These are phyloP conservation scores for Copromyces sp. DNA, from an alignment of 495 filamentous ascomycete species.

Conservation along the genomic window DNA sequence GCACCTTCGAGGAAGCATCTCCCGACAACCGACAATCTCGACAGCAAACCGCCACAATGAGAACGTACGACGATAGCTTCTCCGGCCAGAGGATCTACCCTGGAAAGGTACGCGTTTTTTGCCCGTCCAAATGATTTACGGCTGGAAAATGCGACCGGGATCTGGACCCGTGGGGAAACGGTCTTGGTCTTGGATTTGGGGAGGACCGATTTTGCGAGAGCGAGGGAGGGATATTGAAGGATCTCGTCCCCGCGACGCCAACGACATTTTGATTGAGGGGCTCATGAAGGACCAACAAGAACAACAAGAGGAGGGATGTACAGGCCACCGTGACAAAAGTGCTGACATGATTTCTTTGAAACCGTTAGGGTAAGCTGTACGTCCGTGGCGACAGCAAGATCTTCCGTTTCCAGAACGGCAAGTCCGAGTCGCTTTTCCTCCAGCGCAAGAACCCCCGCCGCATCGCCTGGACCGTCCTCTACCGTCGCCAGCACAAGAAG, in stretches of 20 bases:
- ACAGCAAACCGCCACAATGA: conserved; percentile 62
- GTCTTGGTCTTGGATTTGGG: background rate
- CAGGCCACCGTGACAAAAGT: background rate
- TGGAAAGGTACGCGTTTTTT: conserved; percentile 70
- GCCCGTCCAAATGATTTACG: background rate
- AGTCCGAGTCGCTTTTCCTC: conserved; percentile 98
- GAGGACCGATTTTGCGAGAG: background rate
- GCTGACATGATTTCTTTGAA: conserved; percentile 18
- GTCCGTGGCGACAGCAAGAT: conserved; percentile 99
- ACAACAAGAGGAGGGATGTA: background rate
- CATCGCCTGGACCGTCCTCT: conserved; percentile 97
- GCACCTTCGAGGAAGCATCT: conserved; percentile 22
- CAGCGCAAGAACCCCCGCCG: conserved; percentile 99
- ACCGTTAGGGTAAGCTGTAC: conserved; percentile 88
- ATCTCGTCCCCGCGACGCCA: background rate
- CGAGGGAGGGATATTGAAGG: background rate
- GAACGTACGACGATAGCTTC: conserved; percentile 98
- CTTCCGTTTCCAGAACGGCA: conserved; percentile 99
- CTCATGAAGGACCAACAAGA: background rate
- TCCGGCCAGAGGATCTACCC: conserved; percentile 97
- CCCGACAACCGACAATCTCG: conserved; percentile 27
- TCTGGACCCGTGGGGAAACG: background rate
- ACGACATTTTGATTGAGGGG: background rate
- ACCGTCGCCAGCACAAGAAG: conserved; percentile 98
- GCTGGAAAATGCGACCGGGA: background rate